Evolutionary conservation across 495 filamentous ascomycete species (phyloP).

Genomic region (Penicillium subrubescens): DNA sequence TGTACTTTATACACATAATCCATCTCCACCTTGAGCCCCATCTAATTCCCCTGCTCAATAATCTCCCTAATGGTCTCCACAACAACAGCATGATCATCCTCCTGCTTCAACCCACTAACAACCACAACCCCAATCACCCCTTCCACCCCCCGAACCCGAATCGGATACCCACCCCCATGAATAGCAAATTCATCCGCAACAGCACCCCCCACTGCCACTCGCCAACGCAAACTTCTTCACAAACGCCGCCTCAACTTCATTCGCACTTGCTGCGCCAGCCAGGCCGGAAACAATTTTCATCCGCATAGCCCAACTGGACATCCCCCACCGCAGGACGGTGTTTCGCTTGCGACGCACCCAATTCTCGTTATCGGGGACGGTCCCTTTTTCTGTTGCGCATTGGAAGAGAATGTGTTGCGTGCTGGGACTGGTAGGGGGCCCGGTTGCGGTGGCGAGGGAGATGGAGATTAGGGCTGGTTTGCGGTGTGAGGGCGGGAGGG

Average conservation of each 20-base stretch:
- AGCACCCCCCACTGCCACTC: slow-evolving; percentile 42
- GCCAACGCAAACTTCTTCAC: slow-evolving; percentile 55
- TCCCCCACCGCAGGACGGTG: slow-evolving; percentile 70
- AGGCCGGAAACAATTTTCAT: slow-evolving; percentile 50
- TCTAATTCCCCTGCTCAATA: slow-evolving; percentile 26
- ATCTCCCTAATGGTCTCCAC: slow-evolving; percentile 63
- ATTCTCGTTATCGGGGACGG: slow-evolving; percentile 61
- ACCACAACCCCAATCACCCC: slow-evolving; percentile 73
- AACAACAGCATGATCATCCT: slow-evolving; percentile 76
- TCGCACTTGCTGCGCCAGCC: slow-evolving; percentile 11
- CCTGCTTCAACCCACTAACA: slow-evolving; percentile 74
- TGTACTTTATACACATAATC: background rate
- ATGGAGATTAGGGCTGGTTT: slow-evolving; percentile 68
- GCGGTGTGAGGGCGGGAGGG: slow-evolving; percentile 47
- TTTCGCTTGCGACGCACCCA: slow-evolving; percentile 65
- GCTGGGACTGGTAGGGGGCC: too few relatives aligned
- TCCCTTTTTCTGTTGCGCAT: slow-evolving; percentile 56
- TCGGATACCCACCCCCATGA: slow-evolving; percentile 73
- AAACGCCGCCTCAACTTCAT: slow-evolving; percentile 60
- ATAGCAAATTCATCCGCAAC: slow-evolving; percentile 67
- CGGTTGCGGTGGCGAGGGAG: slow-evolving; percentile 44
- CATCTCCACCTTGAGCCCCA: background rate
- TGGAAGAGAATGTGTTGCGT: slow-evolving; percentile 70
- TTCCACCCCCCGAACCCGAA: slow-evolving; percentile 69
- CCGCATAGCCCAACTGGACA: slow-evolving; percentile 66